Base-by-base conservation (phyloP, 1,284 basidiomycete genomes). In the Tilletia setariae region DNA sequence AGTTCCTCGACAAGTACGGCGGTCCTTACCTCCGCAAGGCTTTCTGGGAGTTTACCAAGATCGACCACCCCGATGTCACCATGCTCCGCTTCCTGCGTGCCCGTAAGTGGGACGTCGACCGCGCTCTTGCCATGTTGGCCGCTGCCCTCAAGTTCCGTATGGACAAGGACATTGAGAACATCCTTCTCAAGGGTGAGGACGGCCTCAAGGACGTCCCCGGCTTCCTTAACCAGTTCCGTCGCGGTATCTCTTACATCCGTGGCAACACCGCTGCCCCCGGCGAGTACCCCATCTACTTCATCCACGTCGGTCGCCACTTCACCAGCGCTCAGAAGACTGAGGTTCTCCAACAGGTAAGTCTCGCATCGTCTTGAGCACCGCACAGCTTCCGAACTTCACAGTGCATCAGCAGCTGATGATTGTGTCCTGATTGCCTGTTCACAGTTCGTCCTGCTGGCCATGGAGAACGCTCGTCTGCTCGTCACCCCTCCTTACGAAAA, bases 231-330 rank as follows among this genome's bases (percentile, higher is more conserved):
- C 80, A 83, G 73, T 77, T 80, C 72, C 74, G 79, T 28, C 71
- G 80, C 25, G 80, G 80, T 70, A 83, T 83, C 68, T 82, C 79
- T 19, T 83, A 83, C 74, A 82, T 79, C 70, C 76, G 76, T 72
- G 82, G 82, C 61, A 80, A 72, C 75, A 77, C 75, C 47, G 64
- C 73, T 8, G 72, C 73, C 44, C 76, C 76, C 66, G 69, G 74
- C 47, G 81, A 81, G 70, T 69, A 79, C 71, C 79, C 79, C 32
- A 76, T 82, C 71, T 82, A 81, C 74, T 82, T 82, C 65, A 80
- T 82, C 63, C 80, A 82, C 72, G 79, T 83, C 49, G 79, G 76
- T 21, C 78, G 80, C 64, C 80, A 82, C 71, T 79, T 80, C 51
- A 79, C 80, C 40, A 78, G 69, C 67, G 80, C 79, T 35, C 80